Evolutionary conservation across 768 basidiomycete species (phyloP).

Genomic region (Naganishia randhawae): DNA sequence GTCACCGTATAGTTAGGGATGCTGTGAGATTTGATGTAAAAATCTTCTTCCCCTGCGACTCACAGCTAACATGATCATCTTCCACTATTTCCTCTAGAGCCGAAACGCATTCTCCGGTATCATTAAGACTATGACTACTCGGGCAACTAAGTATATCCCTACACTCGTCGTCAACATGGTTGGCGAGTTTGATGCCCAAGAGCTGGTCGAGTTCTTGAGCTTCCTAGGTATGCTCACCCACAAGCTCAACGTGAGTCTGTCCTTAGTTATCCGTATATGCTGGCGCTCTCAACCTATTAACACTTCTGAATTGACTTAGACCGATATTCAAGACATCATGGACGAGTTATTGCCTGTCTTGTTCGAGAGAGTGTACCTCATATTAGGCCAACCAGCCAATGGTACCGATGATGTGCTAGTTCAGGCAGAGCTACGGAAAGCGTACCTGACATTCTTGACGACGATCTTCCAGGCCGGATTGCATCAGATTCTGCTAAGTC

Average conservation of each 20-base stretch:
- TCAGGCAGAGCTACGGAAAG: slow-evolving; percentile 77
- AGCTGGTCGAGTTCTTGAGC: slow-evolving; percentile 90
- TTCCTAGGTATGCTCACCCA: slow-evolving; percentile 89
- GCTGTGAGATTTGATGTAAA: slow-evolving; percentile 61
- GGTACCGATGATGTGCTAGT: slow-evolving; percentile 80
- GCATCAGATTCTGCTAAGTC: slow-evolving; percentile 78
- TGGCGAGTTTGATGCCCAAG: slow-evolving; percentile 82
- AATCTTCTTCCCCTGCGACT: not conserved
- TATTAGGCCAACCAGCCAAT: slow-evolving; percentile 74
- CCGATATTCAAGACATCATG: slow-evolving; percentile 78
- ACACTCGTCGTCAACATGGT: slow-evolving; percentile 85
- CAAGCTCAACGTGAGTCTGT: slow-evolving; percentile 68
- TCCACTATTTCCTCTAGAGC: slow-evolving; percentile 57
- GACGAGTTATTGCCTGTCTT: slow-evolving; percentile 86
- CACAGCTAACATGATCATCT: not conserved
- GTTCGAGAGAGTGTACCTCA: slow-evolving; percentile 70
- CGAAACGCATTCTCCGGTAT: slow-evolving; percentile 91
- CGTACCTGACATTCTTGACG: slow-evolving; percentile 78
- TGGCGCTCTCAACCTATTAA: not conserved
- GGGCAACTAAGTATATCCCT: slow-evolving; percentile 80
- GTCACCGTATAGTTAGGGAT: slow-evolving; percentile 80
- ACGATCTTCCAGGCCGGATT: slow-evolving; percentile 76
- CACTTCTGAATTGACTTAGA: slow-evolving; percentile 53
- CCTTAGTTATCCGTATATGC: not conserved
- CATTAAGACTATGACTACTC: slow-evolving; percentile 79